Conservation (phyloP, 768 basidiomycete species). For the Mycena rebaudengoi region DNA sequence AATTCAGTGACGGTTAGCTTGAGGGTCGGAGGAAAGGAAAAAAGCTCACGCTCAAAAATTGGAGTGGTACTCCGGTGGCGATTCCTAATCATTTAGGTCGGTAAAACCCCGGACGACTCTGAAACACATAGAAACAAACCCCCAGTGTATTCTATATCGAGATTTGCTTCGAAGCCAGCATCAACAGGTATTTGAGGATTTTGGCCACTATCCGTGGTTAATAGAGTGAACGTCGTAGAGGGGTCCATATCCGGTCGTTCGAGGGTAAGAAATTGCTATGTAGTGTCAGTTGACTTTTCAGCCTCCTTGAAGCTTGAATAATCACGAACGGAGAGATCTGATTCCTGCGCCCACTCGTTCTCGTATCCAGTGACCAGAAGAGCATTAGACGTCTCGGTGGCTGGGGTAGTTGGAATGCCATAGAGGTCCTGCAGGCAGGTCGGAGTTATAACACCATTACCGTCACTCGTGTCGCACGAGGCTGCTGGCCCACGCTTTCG, state of each 20-base stretch:
- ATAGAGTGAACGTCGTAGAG: not conserved
- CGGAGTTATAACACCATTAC: not conserved
- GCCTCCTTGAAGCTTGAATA: not conserved
- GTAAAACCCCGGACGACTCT: too few relatives aligned
- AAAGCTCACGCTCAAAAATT: constrained; percentile 3
- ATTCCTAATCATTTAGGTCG: too few relatives aligned
- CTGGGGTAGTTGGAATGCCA: constrained; percentile 2
- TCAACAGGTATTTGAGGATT: not conserved
- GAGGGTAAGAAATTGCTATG: not conserved
- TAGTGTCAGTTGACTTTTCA: not conserved
- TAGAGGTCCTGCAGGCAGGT: constrained; percentile 6
- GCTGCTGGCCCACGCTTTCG: too few relatives aligned
- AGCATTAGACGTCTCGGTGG: not conserved
- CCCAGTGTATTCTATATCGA: constrained; percentile 9
- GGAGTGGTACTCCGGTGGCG: not conserved
- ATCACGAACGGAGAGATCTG: constrained; percentile 2
- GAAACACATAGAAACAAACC: too few relatives aligned
- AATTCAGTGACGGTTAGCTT: too few relatives aligned
- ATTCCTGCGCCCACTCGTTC: not conserved
- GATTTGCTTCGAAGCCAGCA: not conserved
- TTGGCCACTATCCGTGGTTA: not conserved
- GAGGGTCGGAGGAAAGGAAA: too few relatives aligned
- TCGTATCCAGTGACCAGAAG: constrained; percentile 10
- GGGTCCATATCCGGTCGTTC: not conserved
- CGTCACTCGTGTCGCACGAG: not conserved